Percentiles rank a stretch among this genome's conserved stretches.
Evolutionary conservation across 202 grass and related monocot genomes (phyloP).

Genomic region (Digitaria exilis): DNA sequence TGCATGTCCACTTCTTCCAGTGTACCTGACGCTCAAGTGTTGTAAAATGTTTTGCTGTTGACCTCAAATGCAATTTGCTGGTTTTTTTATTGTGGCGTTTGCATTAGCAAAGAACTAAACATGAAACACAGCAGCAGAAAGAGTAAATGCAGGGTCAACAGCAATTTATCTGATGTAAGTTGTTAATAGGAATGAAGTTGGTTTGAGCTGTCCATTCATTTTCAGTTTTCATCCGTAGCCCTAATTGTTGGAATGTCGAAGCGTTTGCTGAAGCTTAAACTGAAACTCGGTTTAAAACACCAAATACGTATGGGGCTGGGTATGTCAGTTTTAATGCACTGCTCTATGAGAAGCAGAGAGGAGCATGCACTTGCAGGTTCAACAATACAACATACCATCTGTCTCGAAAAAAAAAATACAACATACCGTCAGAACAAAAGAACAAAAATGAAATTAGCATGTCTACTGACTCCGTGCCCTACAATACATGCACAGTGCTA

Average conservation of each 20-base stretch:
- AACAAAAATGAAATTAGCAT: neutral
- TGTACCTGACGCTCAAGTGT: slow-evolving; percentile 50
- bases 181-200: neutral
- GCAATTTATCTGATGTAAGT: no score
- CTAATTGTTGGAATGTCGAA: neutral
- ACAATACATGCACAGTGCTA: neutral
- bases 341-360: no score
- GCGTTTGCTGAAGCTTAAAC: neutral
- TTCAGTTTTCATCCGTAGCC: neutral
- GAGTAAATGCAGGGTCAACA: no score
- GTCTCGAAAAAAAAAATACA: no score
- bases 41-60: slow-evolving; percentile 58
- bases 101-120: neutral
- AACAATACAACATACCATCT: no score
- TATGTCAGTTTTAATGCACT: no score
- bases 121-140: neutral
- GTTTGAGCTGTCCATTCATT: neutral
- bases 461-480: neutral
- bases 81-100: no score
- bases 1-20: slow-evolving; percentile 18
- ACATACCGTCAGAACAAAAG: slow-evolving; percentile 1
- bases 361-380: neutral
- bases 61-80: slow-evolving; percentile 43
- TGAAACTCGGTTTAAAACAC: neutral
- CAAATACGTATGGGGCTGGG: neutral